These are phyloP conservation scores for Alternaria rosae DNA, from an alignment of 2,329 filamentous ascomycete species.

Conservation along the genomic window DNA sequence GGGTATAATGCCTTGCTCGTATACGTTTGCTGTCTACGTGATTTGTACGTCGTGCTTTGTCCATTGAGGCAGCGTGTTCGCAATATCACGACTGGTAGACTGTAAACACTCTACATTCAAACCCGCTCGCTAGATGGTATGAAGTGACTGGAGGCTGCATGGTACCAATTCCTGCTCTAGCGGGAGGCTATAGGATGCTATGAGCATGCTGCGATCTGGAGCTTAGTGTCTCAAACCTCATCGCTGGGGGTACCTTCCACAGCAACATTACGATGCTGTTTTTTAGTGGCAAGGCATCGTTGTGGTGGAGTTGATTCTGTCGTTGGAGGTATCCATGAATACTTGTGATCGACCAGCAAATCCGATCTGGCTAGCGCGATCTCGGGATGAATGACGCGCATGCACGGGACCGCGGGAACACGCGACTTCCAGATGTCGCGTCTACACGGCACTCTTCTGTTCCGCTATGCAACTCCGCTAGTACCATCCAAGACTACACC, in stretches of 20 bases:
- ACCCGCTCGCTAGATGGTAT: not conserved
- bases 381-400: slow-evolving; percentile 42
- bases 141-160: not conserved
- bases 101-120: not conserved
- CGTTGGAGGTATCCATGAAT: no score
- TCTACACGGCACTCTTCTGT: slow-evolving; percentile 5
- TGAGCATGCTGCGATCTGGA: not conserved
- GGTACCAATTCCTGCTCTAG: not conserved
- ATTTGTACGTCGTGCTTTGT: not conserved
- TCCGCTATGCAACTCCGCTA: not conserved
- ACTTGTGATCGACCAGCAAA: not conserved
- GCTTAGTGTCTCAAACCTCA: no score
- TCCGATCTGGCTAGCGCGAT: slow-evolving; percentile 25
- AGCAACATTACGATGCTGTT: no score
- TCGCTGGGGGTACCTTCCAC: no score
- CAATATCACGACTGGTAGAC: not conserved
- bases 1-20: not conserved
- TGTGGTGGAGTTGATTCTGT: no score
- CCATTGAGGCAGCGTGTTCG: not conserved
- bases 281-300: no score
- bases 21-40: not conserved
- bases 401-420: slow-evolving; percentile 44
- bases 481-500: not conserved
- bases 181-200: not conserved
- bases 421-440: slow-evolving; percentile 28